Evolutionary conservation across 2,329 filamentous ascomycete genomes (phyloP), one percentile per base, ranked within the genome.

Genomic region (Aspergillus hortae): DNA sequence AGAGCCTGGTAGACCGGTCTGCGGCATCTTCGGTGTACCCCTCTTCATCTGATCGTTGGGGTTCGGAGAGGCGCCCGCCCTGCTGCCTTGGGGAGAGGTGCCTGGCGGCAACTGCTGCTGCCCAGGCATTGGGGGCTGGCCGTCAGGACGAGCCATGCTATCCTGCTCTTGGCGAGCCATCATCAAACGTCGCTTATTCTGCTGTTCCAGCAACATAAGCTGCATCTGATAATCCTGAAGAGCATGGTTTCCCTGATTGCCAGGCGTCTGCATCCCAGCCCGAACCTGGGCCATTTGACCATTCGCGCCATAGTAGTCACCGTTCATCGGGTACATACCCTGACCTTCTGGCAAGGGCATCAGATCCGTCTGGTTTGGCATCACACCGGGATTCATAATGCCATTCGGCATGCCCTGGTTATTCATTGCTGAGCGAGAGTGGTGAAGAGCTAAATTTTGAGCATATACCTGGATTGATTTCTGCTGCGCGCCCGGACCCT

Each of bases 401-500:
- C 81, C 78, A 87, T 85, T 90, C 61, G 85, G 85, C 81, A 92
- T 87, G 71, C 84, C 83, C 78, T 90, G 89, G 72, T 86, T 87
- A 69, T 87, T 87, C 81, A 94, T 87, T 73, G 79, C 79, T 89
- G 87, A 75, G 73, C 87, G 87, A 70, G 68, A 67, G 67, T 92
- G 88, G 73, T 92, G 88, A 73, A 91, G 85, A 74, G 88, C 85
- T 69, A 96, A 82, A 73, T 86, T 89, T 74, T 90, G 85, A 69
- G 89, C 85, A 80, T 96, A 96, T 71, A 89, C 86, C 73, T 90
- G 86, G 71, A 96, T 88, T 66, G 87, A 87, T 78, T 95, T 95
- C 67, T 86, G 81, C 77, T 92, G 89, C 57, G 84, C 80, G 59
- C 78, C 78, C 53, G 82, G 80, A 52, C 68, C 71, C 57, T 65